Conservation (phyloP, 2,329 filamentous ascomycete genomes). For the Epichloe amarillans region DNA sequence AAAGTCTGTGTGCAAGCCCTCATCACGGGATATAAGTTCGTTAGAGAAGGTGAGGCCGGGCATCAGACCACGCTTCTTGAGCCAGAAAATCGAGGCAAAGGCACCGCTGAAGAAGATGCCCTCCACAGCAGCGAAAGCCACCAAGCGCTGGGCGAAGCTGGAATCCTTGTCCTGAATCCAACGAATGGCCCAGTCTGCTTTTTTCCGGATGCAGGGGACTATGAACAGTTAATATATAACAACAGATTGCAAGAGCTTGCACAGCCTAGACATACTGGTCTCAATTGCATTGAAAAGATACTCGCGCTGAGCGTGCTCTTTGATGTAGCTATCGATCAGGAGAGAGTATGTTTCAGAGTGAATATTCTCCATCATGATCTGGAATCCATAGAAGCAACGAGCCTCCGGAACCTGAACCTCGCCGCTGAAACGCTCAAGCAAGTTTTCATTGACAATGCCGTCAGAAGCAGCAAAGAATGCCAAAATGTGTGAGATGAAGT, state of each 20-base stretch:
- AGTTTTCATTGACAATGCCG: conserved; percentile 98
- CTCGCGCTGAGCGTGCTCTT: conserved; percentile 83
- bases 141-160: conserved; percentile 86
- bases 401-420: conserved; percentile 97
- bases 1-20: conserved; percentile 98
- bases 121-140: conserved; percentile 95
- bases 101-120: conserved; percentile 99
- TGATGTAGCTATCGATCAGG: conserved; percentile 98
- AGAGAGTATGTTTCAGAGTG: conserved; percentile 99
- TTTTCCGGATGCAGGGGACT: conserved; percentile 95
- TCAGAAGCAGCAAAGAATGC: conserved; percentile 99
- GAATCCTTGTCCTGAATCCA: conserved; percentile 94
- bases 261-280: conserved; percentile 54
- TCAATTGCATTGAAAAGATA: conserved; percentile 99
- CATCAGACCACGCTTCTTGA: conserved; percentile 99
- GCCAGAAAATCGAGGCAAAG: conserved; percentile 98
- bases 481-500: conserved; percentile 96
- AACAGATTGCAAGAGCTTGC: conserved; percentile 3
- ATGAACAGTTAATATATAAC: conserved; percentile 6
- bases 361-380: conserved; percentile 99
- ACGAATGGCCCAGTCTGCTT: conserved; percentile 91
- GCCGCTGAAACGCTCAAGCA: conserved; percentile 91
- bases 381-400: conserved; percentile 99
- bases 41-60: conserved; percentile 97
- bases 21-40: conserved; percentile 98